A percentile compares a stretch with the other conserved stretches of the same genome.
Conservation (phyloP, 2,329 filamentous ascomycete species). For the Diplodia sapinea region DNA sequence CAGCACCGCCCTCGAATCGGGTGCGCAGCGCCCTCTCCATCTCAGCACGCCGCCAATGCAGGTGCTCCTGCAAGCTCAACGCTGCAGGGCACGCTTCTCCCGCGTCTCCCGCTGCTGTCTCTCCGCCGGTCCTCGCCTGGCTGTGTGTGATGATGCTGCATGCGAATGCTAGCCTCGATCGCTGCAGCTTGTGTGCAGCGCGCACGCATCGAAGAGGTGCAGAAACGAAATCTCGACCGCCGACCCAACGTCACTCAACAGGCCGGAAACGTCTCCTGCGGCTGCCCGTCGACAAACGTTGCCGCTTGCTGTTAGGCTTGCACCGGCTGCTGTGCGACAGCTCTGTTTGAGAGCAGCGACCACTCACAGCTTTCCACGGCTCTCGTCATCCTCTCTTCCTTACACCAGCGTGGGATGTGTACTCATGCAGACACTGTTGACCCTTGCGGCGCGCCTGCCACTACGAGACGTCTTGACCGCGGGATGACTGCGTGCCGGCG, state of each 20-base stretch:
- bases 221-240: not conserved
- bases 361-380: conserved; percentile 9
- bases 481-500: not conserved
- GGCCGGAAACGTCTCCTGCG: conserved; percentile 22
- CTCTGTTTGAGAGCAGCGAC: conserved; percentile 5
- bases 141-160: conserved; percentile 26
- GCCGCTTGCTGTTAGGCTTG: conserved; percentile 5
- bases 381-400: conserved; percentile 5
- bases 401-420: conserved; percentile 15
- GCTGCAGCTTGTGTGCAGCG: conserved; percentile 16
- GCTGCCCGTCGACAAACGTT: conserved; percentile 14
- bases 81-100: conserved; percentile 17
- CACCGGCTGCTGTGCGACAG: conserved; percentile 17
- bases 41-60: conserved; percentile 25
- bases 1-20: conserved; percentile 11
- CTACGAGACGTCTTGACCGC: not conserved
- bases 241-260: conserved; percentile 22
- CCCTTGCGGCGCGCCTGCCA: conserved; percentile 17
- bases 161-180: conserved; percentile 12
- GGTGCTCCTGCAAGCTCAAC: conserved; percentile 15
- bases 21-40: conserved; percentile 20
- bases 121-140: not conserved
- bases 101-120: conserved; percentile 6
- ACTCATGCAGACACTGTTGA: conserved; percentile 5
- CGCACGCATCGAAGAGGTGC: conserved; percentile 1